Conservation (phyloP, 805 yeast species). For the Lipomyces lipofer region DNA sequence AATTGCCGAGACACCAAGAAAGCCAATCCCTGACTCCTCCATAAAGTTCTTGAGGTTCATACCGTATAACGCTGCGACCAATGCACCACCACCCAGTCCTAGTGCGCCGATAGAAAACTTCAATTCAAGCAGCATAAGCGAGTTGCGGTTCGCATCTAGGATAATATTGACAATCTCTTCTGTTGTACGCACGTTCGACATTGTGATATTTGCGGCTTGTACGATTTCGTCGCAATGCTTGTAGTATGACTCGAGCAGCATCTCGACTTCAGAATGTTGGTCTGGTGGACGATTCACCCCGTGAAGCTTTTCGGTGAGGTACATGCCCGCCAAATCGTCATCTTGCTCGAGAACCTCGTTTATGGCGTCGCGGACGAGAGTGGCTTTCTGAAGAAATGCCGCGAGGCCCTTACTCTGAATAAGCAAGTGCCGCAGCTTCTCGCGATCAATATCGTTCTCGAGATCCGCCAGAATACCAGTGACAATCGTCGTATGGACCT, state of each 20-base stretch:
- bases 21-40: constrained; percentile 78
- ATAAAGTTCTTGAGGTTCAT: constrained; percentile 93
- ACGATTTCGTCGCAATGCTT: constrained; percentile 92
- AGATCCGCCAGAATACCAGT: constrained; percentile 71
- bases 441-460: constrained; percentile 79
- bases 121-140: constrained; percentile 79
- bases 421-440: constrained; percentile 71
- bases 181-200: constrained; percentile 83
- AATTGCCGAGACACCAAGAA: constrained; percentile 49
- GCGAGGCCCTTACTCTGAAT: constrained; percentile 82
- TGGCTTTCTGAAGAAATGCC: constrained; percentile 80
- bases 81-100: constrained; percentile 77
- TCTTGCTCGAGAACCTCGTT: constrained; percentile 87
- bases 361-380: constrained; percentile 75
- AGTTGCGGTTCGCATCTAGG: constrained; percentile 90
- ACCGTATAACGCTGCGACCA: constrained; percentile 85
- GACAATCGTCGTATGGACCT: constrained; percentile 75
- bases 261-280: constrained; percentile 81
- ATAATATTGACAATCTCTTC: constrained; percentile 94
- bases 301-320: constrained; percentile 60
- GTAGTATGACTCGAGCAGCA: constrained; percentile 86
- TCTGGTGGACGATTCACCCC: constrained; percentile 47
- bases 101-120: constrained; percentile 80
- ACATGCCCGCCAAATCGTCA: constrained; percentile 79
- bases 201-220: constrained; percentile 75